Base-by-base conservation (phyloP, 352 stramenopile genomes). In the Aphanomyces astaci region DNA sequence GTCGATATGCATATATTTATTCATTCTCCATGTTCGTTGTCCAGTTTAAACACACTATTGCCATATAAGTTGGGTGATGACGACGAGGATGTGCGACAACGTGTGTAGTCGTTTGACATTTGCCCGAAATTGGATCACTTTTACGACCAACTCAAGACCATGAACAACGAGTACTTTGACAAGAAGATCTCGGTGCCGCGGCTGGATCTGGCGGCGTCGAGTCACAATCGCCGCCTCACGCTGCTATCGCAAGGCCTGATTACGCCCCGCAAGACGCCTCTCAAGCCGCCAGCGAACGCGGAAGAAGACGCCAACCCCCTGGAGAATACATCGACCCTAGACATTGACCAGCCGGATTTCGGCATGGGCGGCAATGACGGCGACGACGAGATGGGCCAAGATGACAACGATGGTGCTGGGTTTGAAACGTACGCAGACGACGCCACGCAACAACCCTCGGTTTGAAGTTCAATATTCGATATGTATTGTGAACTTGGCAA, bases 61-160 rank as follows among this genome's bases (percentile, higher is more conserved):
- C n/a, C n/a, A n/a, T n/a, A n/a, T n/a, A n/a, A n/a, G n/a, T n/a
- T n/a, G n/a, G n/a, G n/a, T n/a, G n/a, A n/a, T n/a, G n/a, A n/a
- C n/a, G n/a, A n/a, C n/a, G n/a, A n/a, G n/a, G n/a, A n/a, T n/a
- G n/a, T n/a, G n/a, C n/a, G n/a, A n/a, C n/a, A n/a, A n/a, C n/a
- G n/a, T n/a, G n/a, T n/a, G n/a, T 43, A 83, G 78, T 56, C 68
- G 15, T 63, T 88, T n/a, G 65, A 75, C 2, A 76, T 92, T 15
- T 92, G 84, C 39, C 84, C 84, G n/a, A 77, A 75, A 24, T 65
- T 92, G 56, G 73, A 75, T 15, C 82, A 80, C 9, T 75, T 93
- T 51, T 93, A 93, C 62, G 75, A 89, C 2, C 82, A 93, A 52
- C 70, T 92, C 15, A 63, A 45, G 46, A 73, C 19, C 22, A 62